Base-by-base conservation (phyloP, 164 flowering plant species). In the Santalum album region DNA sequence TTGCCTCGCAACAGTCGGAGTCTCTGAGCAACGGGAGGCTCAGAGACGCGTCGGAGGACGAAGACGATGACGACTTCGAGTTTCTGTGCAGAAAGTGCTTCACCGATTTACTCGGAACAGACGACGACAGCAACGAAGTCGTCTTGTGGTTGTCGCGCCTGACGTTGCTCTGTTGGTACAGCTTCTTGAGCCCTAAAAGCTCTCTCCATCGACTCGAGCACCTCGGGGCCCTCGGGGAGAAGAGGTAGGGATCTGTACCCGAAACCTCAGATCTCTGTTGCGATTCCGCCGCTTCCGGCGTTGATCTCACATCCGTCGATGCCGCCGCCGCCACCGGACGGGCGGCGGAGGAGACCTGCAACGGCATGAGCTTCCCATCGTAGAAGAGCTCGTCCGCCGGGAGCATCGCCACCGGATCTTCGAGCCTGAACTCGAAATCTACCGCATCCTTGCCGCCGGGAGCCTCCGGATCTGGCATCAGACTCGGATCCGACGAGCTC, bases 121-220 rank as follows among this genome's bases (percentile, higher is more conserved):
- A n/a, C n/a, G n/a, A n/a, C 5, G 55, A 25, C 12, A 63, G 45
- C 1, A 65, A 57, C 12, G 73, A 62, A 6, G 74, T 44, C 25
- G 62, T 19, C 47, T 73, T 74, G 23, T 39, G 51, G 29, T 48
- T 54, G 18, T 70, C 71, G 40, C 54, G 56, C 58, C 73, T 69
- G 18, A 34, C 18, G 32, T 47, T 65, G 35, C 52, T 46, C 61
- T 70, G 81, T 38, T 76, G 81, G 58, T 67, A 58, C 17, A 72
- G 65, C 59, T 74, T 83, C 71, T 72, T 82, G 57, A 87, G 53
- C 1, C 98, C 90, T 21, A 87, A 51, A 29, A 90, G 70, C 77
- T 86, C 96, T 65, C 65, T 87, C 98, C 96, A 90, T 11, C 90
- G 67, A 29, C 87, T 78, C 15, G 96, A 82, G 64, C 98, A 87